Conservation (phyloP, 345 rosid genomes). For the Boechera divaricarpa region DNA sequence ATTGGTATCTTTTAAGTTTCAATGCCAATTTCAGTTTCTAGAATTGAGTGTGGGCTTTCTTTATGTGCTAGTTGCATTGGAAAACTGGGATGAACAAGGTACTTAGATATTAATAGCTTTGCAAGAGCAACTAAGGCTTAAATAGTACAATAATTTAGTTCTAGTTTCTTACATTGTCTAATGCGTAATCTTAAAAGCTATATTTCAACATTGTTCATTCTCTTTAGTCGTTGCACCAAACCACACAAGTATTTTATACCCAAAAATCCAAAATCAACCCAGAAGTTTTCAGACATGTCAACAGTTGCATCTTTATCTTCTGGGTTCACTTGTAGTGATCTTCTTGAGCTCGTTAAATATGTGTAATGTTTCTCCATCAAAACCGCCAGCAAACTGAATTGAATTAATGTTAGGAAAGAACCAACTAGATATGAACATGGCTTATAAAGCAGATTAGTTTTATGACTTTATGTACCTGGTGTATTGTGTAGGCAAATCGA, state of each 20-base stretch:
- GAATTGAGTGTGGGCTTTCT: background rate
- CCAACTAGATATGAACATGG: background rate
- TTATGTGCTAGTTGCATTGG: background rate
- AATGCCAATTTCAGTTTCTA: background rate
- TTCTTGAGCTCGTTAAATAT: conserved; percentile 78
- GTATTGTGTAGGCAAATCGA: conserved; percentile 77
- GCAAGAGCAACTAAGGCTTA: conserved; percentile 1
- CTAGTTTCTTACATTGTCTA: conserved; percentile 24
- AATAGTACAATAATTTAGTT: conserved; percentile 13
- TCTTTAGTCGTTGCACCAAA: background rate
- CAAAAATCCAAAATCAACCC: background rate
- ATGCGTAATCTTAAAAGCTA: conserved; percentile 3
- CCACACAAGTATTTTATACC: conserved; percentile 23
- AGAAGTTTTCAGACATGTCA: background rate
- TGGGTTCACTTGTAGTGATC: conserved; percentile 36
- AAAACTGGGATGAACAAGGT: conserved; percentile 6
- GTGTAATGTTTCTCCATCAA: conserved; percentile 63
- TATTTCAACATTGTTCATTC: conserved; percentile 17
- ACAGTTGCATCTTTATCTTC: conserved; percentile 24
- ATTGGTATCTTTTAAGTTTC: conserved; percentile 3
- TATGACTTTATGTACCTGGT: conserved; percentile 64
- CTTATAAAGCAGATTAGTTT: background rate
- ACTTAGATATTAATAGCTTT: background rate
- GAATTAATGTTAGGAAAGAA: conserved; percentile 22
- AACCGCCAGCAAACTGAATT: conserved; percentile 91